phyloP scores from a whole-genome alignment of 2,329 filamentous ascomycete genomes.

The Fusarium verticillioides region DNA sequence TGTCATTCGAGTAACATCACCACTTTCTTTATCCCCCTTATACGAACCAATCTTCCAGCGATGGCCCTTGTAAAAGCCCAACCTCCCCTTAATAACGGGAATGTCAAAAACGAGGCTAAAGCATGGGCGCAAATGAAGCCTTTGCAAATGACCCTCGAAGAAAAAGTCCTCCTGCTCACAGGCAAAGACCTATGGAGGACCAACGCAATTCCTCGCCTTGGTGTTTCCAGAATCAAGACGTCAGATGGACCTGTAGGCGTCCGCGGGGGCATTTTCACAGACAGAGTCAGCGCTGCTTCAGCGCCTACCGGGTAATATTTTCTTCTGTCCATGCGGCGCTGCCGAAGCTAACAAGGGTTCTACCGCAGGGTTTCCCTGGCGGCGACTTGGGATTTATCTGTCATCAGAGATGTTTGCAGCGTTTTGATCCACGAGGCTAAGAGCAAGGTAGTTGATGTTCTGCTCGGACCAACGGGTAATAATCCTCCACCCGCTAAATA shows the following conservation, averaged over 20 bases:
- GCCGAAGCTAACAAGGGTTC: background rate
- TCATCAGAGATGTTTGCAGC: slow-evolving; percentile 14
- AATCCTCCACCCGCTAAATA: background rate
- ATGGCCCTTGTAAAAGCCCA: background rate
- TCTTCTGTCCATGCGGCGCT: no score
- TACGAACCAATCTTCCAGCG: background rate
- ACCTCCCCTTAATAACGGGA: background rate
- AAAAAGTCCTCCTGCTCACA: slow-evolving; percentile 16
- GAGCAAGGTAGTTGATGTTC: slow-evolving; percentile 28
- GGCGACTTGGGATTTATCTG: slow-evolving; percentile 11
- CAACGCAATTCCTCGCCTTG: background rate
- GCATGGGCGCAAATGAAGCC: slow-evolving; percentile 8
- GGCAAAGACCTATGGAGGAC: slow-evolving; percentile 21
- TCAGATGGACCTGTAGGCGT: slow-evolving; percentile 26
- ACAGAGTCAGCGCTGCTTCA: slow-evolving; percentile 24
- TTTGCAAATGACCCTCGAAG: slow-evolving; percentile 17
- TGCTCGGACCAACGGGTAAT: slow-evolving; percentile 25
- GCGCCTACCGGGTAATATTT: slow-evolving; percentile 14
- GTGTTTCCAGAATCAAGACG: slow-evolving; percentile 22
- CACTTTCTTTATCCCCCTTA: no score
- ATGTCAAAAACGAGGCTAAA: background rate
- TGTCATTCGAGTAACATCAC: background rate
- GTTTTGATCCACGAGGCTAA: slow-evolving; percentile 22
- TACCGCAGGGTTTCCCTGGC: slow-evolving; percentile 17
- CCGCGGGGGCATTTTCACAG: slow-evolving; percentile 23